phyloP scores from a whole-genome alignment of 2,329 filamentous ascomycete species.

The Monosporascus sp. region DNA sequence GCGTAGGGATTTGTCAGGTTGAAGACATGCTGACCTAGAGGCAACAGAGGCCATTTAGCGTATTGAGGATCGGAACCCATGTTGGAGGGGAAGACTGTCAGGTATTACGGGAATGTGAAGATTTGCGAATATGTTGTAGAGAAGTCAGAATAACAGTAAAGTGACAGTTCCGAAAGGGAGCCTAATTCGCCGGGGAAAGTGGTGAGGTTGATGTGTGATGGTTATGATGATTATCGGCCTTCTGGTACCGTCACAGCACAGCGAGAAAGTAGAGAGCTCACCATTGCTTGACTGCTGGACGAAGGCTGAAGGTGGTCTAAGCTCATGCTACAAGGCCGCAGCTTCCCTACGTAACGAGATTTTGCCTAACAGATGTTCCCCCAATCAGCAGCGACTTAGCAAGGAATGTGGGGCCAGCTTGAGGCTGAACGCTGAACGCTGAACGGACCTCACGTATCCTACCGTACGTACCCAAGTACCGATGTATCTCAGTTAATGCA shows the following conservation, averaged over 20 bases:
- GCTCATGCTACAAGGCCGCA: neutral
- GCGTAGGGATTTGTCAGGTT: conserved; percentile 77
- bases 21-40: conserved; percentile 81
- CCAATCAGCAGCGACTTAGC: no score
- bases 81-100: conserved; percentile 26
- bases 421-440: neutral
- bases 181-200: neutral
- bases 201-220: neutral
- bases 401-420: neutral
- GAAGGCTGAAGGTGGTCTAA: neutral
- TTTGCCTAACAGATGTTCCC: no score
- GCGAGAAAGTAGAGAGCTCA: neutral
- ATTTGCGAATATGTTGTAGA: neutral
- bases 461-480: neutral
- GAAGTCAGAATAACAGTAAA: neutral
- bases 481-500: neutral
- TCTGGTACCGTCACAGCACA: neutral
- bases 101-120: conserved; percentile 6
- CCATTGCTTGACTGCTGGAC: neutral
- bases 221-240: neutral
- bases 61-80: conserved; percentile 81
- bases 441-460: no score
- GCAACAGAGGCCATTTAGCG: conserved; percentile 76
- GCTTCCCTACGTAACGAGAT: neutral
- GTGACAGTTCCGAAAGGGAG: neutral